These are phyloP conservation scores for Podospora sp. DNA, from an alignment of 495 filamentous ascomycete genomes.

Conservation along the genomic window DNA sequence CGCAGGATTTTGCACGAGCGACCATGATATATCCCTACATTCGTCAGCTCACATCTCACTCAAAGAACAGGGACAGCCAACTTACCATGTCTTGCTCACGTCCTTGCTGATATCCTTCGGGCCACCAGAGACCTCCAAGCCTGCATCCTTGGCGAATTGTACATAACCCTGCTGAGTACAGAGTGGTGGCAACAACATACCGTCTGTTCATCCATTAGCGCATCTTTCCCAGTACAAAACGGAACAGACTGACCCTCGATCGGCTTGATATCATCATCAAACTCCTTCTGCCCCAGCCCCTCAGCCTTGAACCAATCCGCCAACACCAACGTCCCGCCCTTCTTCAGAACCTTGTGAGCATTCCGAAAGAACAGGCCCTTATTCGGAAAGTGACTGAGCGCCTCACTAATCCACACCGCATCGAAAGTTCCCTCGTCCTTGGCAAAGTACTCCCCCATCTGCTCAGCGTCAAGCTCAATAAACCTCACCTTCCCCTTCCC, in stretches of 20 bases:
- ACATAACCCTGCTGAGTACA: conserved; percentile 55
- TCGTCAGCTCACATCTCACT: conserved; percentile 14
- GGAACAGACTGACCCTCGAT: conserved; percentile 48
- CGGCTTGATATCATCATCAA: conserved; percentile 55
- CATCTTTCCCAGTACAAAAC: background rate
- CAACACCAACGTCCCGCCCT: conserved; percentile 52
- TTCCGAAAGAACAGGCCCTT: conserved; percentile 60
- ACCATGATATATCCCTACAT: conserved; percentile 62
- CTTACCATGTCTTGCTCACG: conserved; percentile 61
- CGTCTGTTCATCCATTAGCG: conserved; percentile 39
- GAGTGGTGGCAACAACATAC: conserved; percentile 58
- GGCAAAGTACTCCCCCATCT: conserved; percentile 54
- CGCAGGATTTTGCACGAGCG: conserved; percentile 56
- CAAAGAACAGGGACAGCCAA: conserved; percentile 10
- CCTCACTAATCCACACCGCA: conserved; percentile 61
- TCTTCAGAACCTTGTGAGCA: conserved; percentile 43
- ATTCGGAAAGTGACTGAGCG: conserved; percentile 59
- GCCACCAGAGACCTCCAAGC: conserved; percentile 42
- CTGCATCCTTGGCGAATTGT: conserved; percentile 47
- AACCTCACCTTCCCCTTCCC: conserved; percentile 50
- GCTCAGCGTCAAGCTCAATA: conserved; percentile 62
- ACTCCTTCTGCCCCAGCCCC: conserved; percentile 42
- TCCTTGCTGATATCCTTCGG: conserved; percentile 60
- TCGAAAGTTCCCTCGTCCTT: conserved; percentile 44
- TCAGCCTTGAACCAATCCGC: conserved; percentile 61